Base-by-base conservation (phyloP, 306 rosid genomes). In the Vicia faba region DNA sequence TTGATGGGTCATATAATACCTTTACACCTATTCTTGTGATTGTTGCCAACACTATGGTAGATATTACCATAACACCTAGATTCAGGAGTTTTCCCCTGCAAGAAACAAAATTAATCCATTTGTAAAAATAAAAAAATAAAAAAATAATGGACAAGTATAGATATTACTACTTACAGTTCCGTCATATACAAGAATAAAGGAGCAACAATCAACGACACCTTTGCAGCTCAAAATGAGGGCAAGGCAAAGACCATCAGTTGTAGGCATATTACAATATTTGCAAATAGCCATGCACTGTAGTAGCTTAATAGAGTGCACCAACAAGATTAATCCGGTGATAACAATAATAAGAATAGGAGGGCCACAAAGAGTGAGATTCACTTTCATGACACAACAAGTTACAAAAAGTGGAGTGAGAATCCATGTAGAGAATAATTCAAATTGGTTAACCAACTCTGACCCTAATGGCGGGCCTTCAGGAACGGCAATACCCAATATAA, bases 381-480 rank as follows among this genome's bases (percentile, higher is more conserved):
- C 64, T 69, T 82, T 79, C 77, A 78, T 73, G 4, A 62, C 38
- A 26, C 80, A 57, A n/a, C 73, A 51, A 0, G 83, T 76, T 1
- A 83, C 81, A 53, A 76, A 87, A 5, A 87, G 0, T 0, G 93
- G 87, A 9, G 79, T 16, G 0, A 80, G 11, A 5, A 84, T 53
- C 3, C 76, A 81, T 0, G 45, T 19, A 13, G 78, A 28, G 7
- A 84, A 80, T 26, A 69, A 5, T 7, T 76, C 72, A 48, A 84
- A 15, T n/a, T 50, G 79, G 3, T 74, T n/a, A 9, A 82, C 81
- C 7, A 87, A 35, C 33, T 84, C 76, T 0, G 84, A 73, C n/a
- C 88, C 93, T 28, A 82, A 20, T 0, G 88, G 88, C 0, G 83
- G 88, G 23, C 93, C 93, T 48, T 76, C 84, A 1, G 89, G 89